Evolutionary conservation across 1,284 basidiomycete species (phyloP).

Genomic region (Heterobasidion parviporum): DNA sequence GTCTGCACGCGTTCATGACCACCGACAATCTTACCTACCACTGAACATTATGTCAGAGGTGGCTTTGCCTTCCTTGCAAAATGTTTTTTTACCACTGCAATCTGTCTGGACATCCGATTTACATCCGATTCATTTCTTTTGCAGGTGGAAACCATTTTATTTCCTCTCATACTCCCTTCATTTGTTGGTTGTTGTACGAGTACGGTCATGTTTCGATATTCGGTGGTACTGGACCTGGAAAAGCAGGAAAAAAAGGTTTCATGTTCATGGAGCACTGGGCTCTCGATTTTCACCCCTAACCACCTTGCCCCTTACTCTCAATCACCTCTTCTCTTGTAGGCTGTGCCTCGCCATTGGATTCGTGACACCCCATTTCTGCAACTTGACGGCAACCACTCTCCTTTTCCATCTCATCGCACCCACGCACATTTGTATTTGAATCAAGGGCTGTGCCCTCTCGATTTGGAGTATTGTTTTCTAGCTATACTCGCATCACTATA

Average conservation of each 20-base stretch:
- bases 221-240: neutral
- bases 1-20: no score
- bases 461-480: neutral
- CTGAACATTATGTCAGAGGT: neutral
- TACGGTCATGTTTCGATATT: neutral
- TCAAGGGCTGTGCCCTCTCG: neutral
- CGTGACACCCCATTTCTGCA: neutral
- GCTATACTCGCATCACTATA: neutral
- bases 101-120: neutral
- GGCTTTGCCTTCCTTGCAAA: neutral
- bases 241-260: neutral
- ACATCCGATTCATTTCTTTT: neutral
- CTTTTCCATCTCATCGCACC: neutral
- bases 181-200: neutral
- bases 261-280: neutral
- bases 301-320: neutral
- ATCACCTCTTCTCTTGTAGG: neutral
- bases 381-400: neutral
- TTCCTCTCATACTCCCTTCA: neutral
- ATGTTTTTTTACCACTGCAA: neutral
- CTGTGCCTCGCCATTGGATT: neutral
- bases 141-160: neutral
- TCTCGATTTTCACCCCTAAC: neutral
- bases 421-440: neutral
- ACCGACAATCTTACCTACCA: no score